Evolutionary conservation across 352 stramenopile species (phyloP), one percentile per base, ranked within the genome.

Genomic region (Phytophthora foliorum): DNA sequence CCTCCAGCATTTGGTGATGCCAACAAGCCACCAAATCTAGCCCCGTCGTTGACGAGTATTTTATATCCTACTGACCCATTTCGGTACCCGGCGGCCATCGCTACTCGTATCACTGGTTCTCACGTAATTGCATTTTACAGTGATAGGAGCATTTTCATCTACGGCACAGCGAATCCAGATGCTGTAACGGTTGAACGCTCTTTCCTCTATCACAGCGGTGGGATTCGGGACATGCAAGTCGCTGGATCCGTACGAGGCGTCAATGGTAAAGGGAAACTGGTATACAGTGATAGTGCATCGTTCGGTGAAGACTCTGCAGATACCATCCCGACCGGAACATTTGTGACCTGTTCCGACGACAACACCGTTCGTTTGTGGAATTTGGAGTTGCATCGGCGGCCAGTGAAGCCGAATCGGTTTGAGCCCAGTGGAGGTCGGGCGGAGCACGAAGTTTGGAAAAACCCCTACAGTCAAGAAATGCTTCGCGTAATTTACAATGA

Each of bases 321-420:
- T 5, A 61, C 57, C 17, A 56, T 78, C 13, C 92, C 91, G 1
- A 80, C 81, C 14, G 86, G 86, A 6, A 80, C 86, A 4, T 89
- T 98, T 58, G 77, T 96, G 4, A 97, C 90, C 0, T 95, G 88
- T 56, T 80, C 81, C 6, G 88, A 94, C 24, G 92, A 98, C 64
- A 94, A 96, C 56, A 97, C 91, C 0, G 57, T 97, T 19, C 80
- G 90, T 1, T 72, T 97, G 7, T 98, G 92, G 92, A 82, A 97
- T 60, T 62, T 97, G 25, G 87, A 94, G 25, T 48, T 89, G 9
- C 79, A 92, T 66, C 88, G 88, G 63, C 60, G 75, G 55, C 57
- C 67, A 49, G 45, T 52, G 14, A 69, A 70, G 53, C 44, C 61
- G 17, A 82, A 61, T 65, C 70, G 77, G 2, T 79, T 82, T 32